Evolutionary conservation across 129 eudicot genomes (phyloP), one percentile per base, ranked within the genome.

Genomic region (Kitagawia praeruptora): DNA sequence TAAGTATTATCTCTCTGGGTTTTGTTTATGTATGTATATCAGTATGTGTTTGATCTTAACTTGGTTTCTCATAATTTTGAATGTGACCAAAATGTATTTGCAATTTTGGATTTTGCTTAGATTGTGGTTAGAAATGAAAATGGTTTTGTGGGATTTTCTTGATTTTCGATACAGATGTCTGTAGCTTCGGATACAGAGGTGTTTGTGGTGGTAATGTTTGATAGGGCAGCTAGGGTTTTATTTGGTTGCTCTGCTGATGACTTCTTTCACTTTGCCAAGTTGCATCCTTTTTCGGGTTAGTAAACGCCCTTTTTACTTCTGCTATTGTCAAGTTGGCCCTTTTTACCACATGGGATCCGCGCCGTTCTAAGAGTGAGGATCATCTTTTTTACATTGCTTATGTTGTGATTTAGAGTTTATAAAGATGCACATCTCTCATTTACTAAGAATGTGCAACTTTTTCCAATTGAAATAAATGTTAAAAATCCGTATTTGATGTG

Each of bases 211-310:
- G 85, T 96, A 10, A 78, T 88, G 85, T 96, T 96, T 84, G 99
- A 96, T 80, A 87, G 97, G 76, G 96, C 90, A 70, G 98, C 97
- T 63, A 92, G 85, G 86, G 92, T 89, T 81, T 78, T 96, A 48
- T 92, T 96, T 86, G 99, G 99, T 86, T 92, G 96, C 83, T 88
- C 97, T 40, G 97, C 99, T 77, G 90, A 95, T 75, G 92, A 89
- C 66, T 92, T 90, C 75, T 85, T 89, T 78, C 78, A 89, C 71
- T 90, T 90, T 66, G 90, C 90, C 84, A 90, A 90, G 80, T 85
- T 83, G 84, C 97, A 90, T 63, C 92, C 98, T 58, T 85, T 84
- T 85, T 85, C 91, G 44, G 96, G 99, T 96, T 80, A 25, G 39
- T 45, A 2, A 23, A 44, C 49, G 18, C 27, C n/a, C 48, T 45